Base-by-base conservation (phyloP, 2,329 filamentous ascomycete species). In the Aaosphaeria pasadenensis region DNA sequence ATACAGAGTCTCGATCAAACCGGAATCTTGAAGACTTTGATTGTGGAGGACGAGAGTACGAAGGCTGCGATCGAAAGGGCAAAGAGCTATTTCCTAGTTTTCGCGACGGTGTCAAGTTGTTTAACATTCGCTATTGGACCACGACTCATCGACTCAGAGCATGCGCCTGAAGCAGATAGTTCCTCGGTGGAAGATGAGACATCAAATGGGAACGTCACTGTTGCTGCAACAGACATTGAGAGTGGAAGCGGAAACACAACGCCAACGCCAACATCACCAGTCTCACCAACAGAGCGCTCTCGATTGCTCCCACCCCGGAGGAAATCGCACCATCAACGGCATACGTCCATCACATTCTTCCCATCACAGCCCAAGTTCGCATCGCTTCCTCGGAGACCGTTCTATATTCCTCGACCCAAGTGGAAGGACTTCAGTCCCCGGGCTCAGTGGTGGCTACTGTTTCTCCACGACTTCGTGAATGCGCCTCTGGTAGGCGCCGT, bases 41-140 rank as follows among this genome's bases (percentile, higher is more conserved):
- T 84, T 24, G 66, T 77, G 44, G 51, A 62, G 50, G 53, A 75
- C 58, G 70, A 77, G 55, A 62, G 70, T 1, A 67, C 71, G 3
- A 52, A 63, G 2, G 70, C 71, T 1, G 78, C 79, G 1, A 72
- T 86, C 6, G 75, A 78, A 46, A 72, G 83, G 5, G 82, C 82
- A 7, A 83, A 85, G 62, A 81, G 79, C 24, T 87, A 85, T 61
- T 85, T 87, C 56, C 69, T 87, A 3, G 78, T 87, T 43, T 85
- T 83, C 56, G 78, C 83, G 4, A 85, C 84, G 17, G 72, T 86
- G 4, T 77, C 76, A 24, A 84, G 80, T 56, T 82, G 78, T 46
- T 64, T 86, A 51, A 86, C 83, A 0, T 87, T 86, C 63, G 81
- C 80, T 1, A 71, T 86, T 1, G 84, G 83, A 0, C 83, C 83